phyloP scores from a whole-genome alignment of 2,329 filamentous ascomycete species.

The Bertia moriformis region DNA sequence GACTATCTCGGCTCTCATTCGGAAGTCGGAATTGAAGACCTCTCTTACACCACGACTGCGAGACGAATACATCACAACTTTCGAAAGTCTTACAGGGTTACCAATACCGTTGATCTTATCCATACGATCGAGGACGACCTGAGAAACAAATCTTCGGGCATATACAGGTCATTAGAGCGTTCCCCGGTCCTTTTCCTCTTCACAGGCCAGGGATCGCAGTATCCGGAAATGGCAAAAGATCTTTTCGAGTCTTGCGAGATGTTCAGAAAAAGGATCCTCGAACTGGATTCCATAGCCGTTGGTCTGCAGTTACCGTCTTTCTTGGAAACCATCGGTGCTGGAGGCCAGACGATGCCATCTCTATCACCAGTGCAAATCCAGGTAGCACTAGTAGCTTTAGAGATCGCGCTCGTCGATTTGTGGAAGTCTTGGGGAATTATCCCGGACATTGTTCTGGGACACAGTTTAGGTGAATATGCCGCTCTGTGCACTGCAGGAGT shows the following conservation, averaged over 20 bases:
- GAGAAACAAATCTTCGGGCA: no score
- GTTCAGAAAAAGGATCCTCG: not conserved
- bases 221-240: not conserved
- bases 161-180: no score
- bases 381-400: slow-evolving; percentile 18
- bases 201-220: not conserved
- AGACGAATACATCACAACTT: slow-evolving; percentile 18
- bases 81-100: slow-evolving; percentile 30
- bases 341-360: slow-evolving; percentile 25
- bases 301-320: not conserved
- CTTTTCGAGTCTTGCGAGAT: not conserved
- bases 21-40: slow-evolving; percentile 19
- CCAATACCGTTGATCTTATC: no score
- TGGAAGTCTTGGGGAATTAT: slow-evolving; percentile 23
- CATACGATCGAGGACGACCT: no score
- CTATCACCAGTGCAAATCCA: slow-evolving; percentile 29
- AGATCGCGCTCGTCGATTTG: slow-evolving; percentile 25
- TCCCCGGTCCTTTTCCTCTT: slow-evolving; percentile 7
- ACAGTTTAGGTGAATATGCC: slow-evolving; percentile 48
- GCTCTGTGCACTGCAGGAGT: slow-evolving; percentile 46
- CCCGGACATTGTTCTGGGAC: slow-evolving; percentile 28
- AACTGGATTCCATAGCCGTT: not conserved
- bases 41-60: slow-evolving; percentile 41
- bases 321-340: slow-evolving; percentile 31
- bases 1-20: slow-evolving; percentile 23